Conservation (phyloP, 345 rosid genomes). For the Punica granatum region DNA sequence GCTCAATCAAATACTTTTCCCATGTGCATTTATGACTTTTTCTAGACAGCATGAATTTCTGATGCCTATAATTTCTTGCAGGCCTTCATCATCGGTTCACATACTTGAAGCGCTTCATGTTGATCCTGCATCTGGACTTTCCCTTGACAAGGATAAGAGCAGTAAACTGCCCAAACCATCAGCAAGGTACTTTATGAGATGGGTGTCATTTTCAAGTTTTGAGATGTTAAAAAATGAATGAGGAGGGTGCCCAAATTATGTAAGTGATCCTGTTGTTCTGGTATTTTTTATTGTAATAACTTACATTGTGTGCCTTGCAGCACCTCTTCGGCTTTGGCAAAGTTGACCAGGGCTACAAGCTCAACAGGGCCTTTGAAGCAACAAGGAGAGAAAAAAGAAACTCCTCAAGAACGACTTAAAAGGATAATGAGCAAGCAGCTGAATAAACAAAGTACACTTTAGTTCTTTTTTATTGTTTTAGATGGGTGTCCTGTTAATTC, state of each 20-base stretch:
- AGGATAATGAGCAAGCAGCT: conserved; percentile 94
- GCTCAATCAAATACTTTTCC: conserved; percentile 32
- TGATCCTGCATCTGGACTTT: conserved; percentile 93
- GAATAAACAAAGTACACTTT: conserved; percentile 72
- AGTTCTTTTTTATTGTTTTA: not conserved
- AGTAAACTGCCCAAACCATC: conserved; percentile 11
- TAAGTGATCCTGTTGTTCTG: not conserved
- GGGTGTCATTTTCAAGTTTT: not conserved
- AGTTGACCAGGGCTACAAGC: conserved; percentile 57
- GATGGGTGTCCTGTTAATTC: not conserved
- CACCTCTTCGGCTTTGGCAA: conserved; percentile 61
- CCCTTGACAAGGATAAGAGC: conserved; percentile 69
- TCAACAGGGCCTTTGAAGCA: conserved; percentile 56
- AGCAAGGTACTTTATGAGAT: conserved; percentile 38
- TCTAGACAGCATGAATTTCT: conserved; percentile 18
- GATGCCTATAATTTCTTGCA: conserved; percentile 53
- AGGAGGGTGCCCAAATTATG: not conserved
- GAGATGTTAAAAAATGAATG: not conserved
- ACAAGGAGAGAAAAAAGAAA: conserved; percentile 72
- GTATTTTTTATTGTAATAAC: not conserved
- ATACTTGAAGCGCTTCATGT: conserved; percentile 96
- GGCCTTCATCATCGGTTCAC: conserved; percentile 60
- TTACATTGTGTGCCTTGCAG: conserved; percentile 28
- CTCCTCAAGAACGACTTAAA: conserved; percentile 96
- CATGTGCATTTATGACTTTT: conserved; percentile 3